These are phyloP conservation scores for Aspergillus diversus DNA, from an alignment of 495 filamentous ascomycete genomes.

Conservation along the genomic window DNA sequence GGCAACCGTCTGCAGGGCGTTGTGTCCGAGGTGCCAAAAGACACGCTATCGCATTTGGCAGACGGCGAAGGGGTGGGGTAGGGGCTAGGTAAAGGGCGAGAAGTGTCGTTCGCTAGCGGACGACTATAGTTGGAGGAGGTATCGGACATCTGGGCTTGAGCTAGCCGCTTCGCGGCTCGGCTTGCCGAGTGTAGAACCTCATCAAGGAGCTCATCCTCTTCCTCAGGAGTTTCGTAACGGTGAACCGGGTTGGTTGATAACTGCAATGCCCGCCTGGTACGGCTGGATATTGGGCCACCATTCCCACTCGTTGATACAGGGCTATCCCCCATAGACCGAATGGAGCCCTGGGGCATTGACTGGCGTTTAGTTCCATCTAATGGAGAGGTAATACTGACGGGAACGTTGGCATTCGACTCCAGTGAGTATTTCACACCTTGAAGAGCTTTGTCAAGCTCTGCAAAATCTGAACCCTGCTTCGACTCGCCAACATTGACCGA, in stretches of 20 bases:
- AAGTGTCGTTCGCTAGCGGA: conserved; percentile 58
- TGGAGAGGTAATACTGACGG: conserved; percentile 47
- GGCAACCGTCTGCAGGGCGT: conserved; percentile 55
- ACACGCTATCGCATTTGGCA: conserved; percentile 70
- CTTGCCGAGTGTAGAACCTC: conserved; percentile 70
- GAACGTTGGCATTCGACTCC: conserved; percentile 58
- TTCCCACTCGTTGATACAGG: conserved; percentile 55
- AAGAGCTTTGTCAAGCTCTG: conserved; percentile 80
- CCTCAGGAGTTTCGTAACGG: conserved; percentile 90
- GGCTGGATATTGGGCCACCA: conserved; percentile 72
- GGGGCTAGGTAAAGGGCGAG: conserved; percentile 63
- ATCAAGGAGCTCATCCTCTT: conserved; percentile 94
- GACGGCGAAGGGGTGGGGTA: conserved; percentile 94
- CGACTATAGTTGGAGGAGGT: conserved; percentile 48
- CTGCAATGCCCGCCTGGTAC: conserved; percentile 81
- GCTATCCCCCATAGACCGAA: conserved; percentile 65
- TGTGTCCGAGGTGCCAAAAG: conserved; percentile 63
- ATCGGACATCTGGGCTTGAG: conserved; percentile 48
- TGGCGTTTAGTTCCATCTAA: conserved; percentile 65
- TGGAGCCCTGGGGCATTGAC: conserved; percentile 73
- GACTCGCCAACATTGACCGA: conserved; percentile 51
- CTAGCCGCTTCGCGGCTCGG: conserved; percentile 58
- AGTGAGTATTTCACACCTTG: conserved; percentile 68
- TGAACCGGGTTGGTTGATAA: conserved; percentile 72
- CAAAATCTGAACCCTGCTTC: conserved; percentile 52